Evolutionary conservation across 2,329 filamentous ascomycete species (phyloP), one percentile per base, ranked within the genome.

Genomic region (Stagonosporopsis chrysanthemi): DNA sequence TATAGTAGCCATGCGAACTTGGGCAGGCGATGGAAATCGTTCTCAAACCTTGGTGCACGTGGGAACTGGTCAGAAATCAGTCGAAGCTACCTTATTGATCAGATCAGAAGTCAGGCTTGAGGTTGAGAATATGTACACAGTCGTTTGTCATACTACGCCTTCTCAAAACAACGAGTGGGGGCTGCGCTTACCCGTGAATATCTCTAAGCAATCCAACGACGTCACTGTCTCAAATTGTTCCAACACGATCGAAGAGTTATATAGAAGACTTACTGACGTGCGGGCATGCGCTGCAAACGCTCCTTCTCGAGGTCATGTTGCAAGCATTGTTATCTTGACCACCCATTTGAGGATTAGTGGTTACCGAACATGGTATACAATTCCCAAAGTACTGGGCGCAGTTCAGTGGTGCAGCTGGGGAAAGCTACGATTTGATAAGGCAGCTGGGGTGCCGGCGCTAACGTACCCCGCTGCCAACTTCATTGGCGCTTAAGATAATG

Each of bases 331-430:
- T 55, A 57, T 64, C 56, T 55, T 57, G 45, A 47, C 29, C 56
- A 56, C 48, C 62, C 62, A 52, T 24, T 51, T 68, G 31, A 51
- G 65, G 68, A 26, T 62, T 71, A 70, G 64, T 61, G 61, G 47
- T 66, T 68, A 61, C 72, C 72, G 40, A 67, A 67, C 55, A 46
- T 23, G 63, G 73, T 75, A 75, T 73, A 45, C 39, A 61, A 71
- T 61, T 72, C 72, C 71, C 65, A 65, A 53, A 44, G 28, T 33
- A 38, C 63, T 66, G 64, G 66, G 64, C 67, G 61, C 42, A 52
- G 12, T 31, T 47, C 47, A 24, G 17, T 7, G 24, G n/a, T 36
- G 24, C 38, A 28, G 22, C 28, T 24, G n/a, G 14, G 19, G 22
- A 31, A 41, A 47, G 47, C 47, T 46, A 41, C 41, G 28, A 28